Evolutionary conservation across 2,329 filamentous ascomycete genomes (phyloP), one percentile per base, ranked within the genome.

Genomic region (Ambrosiella cleistominuta): DNA sequence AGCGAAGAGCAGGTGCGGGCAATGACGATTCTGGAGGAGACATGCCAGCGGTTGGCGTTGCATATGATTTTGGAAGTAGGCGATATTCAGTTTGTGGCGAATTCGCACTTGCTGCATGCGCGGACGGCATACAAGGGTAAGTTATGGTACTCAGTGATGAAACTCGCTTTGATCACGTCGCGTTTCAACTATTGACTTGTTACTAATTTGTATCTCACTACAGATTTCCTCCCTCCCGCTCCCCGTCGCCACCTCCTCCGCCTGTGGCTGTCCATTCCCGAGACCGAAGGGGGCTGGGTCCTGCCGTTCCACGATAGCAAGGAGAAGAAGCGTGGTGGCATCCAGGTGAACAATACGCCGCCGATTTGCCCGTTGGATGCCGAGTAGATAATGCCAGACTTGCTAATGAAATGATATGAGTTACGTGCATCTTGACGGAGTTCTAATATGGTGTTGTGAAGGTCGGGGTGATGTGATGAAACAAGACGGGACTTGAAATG

Each of bases 11-110:
- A 95, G 70, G 64, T 76, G 57, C 79, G 81, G 60, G 88, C 88
- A 49, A 74, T 91, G 6, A 75, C 58, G 7, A 60, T 68, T 1
- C 57, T 69, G 0, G 89, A 95, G 68, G 80, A 83, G 38, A 89
- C 83, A 0, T 91, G 86, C 70, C 73, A 85, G 66, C 74, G 80
- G 5, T 7, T 89, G 55, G 77, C 85, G 2, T 74, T 95, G 63
- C 88, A 94, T 70, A 94, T 94, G 87, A 72, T 93, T 49, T 76
- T 94, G 66, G 86, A 91, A 63, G 79, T 93, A 15, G 88, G 88
- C 53, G 88, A 95, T 66, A 90, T 95, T 62, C 89, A 95, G 70
- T 91, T 95, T 54, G 63, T 94, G 59, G 81, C 81, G 64, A 94
- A 95, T 67, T 78, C 78, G 54, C 88, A 95, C 66, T 76, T 93